Evolutionary conservation across 495 filamentous ascomycete species (phyloP).

Genomic region (Penicillium ochrochloron): DNA sequence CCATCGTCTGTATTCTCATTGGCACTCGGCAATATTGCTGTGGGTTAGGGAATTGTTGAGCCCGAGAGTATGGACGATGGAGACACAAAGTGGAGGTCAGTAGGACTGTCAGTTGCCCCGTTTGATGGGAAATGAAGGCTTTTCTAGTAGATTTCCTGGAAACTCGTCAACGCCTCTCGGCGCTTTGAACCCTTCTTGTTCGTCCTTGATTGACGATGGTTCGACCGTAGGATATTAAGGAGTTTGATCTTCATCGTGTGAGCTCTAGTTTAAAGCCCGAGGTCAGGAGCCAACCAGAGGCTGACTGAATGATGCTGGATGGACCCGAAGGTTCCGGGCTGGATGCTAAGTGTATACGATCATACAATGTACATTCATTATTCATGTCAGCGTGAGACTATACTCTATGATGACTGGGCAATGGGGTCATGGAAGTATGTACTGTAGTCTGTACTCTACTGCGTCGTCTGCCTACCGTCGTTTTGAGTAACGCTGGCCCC

Average conservation of each 20-base stretch:
- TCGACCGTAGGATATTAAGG: background rate
- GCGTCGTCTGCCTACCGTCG: background rate
- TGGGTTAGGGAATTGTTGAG: background rate
- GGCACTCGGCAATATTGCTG: background rate
- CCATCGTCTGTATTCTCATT: background rate
- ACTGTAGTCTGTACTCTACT: background rate
- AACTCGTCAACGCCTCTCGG: conserved; percentile 2
- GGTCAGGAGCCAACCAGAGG: background rate
- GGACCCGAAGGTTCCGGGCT: conserved; percentile 6
- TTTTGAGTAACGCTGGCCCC: background rate
- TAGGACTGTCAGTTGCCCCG: background rate
- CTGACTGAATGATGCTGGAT: conserved; percentile 7
- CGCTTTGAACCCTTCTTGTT: conserved; percentile 1
- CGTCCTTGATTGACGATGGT: conserved; percentile 4
- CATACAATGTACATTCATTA: background rate
- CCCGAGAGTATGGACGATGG: background rate
- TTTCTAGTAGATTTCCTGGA: background rate
- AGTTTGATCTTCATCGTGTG: conserved; percentile 3
- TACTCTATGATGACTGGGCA: background rate
- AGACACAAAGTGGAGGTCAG: background rate
- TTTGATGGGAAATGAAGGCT: conserved; percentile 7
- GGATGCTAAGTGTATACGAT: conserved; percentile 3
- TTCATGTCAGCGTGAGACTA: conserved; percentile 3
- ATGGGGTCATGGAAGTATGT: background rate
- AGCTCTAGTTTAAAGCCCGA: background rate